Conservation (phyloP, 768 basidiomycete species). For the Leucosporidium creatinivorum region DNA sequence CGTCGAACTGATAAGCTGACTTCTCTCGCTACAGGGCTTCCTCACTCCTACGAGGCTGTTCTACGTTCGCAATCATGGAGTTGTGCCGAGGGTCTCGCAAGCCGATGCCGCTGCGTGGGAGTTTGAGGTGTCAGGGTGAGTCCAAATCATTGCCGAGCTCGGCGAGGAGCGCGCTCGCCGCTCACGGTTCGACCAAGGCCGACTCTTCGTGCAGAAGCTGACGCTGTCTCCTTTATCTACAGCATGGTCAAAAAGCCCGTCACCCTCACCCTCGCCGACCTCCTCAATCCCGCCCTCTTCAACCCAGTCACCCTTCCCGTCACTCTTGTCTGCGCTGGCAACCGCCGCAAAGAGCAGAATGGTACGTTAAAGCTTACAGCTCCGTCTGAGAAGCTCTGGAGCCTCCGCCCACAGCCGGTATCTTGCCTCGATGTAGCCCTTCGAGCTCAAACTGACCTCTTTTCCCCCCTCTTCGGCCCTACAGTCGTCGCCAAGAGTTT, state of each 20-base stretch:
- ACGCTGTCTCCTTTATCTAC: constrained; percentile 7
- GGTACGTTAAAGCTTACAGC: too few relatives aligned
- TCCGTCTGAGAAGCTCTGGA: too few relatives aligned
- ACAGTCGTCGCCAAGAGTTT: constrained; percentile 40
- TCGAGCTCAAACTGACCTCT: too few relatives aligned
- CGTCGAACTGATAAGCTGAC: neutral
- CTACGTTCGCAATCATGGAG: constrained; percentile 60
- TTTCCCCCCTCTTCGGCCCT: constrained; percentile 35
- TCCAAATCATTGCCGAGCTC: neutral
- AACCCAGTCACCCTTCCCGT: constrained; percentile 54
- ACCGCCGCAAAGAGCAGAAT: constrained; percentile 62
- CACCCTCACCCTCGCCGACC: constrained; percentile 47
- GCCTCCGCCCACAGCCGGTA: too few relatives aligned
- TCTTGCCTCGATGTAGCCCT: too few relatives aligned
- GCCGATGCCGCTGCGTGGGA: constrained; percentile 47
- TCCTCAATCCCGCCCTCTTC: constrained; percentile 46
- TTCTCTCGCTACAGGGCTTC: constrained; percentile 45
- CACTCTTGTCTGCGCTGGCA: constrained; percentile 60
- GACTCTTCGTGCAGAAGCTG: neutral
- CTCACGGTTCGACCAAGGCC: neutral
- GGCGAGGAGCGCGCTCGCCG: neutral
- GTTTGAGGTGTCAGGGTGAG: constrained; percentile 41
- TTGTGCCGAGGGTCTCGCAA: constrained; percentile 50
- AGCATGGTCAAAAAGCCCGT: constrained; percentile 45
- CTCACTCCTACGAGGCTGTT: constrained; percentile 52